phyloP scores from a whole-genome alignment of 441 rosid genomes.

The Eutrema salsugineum region DNA sequence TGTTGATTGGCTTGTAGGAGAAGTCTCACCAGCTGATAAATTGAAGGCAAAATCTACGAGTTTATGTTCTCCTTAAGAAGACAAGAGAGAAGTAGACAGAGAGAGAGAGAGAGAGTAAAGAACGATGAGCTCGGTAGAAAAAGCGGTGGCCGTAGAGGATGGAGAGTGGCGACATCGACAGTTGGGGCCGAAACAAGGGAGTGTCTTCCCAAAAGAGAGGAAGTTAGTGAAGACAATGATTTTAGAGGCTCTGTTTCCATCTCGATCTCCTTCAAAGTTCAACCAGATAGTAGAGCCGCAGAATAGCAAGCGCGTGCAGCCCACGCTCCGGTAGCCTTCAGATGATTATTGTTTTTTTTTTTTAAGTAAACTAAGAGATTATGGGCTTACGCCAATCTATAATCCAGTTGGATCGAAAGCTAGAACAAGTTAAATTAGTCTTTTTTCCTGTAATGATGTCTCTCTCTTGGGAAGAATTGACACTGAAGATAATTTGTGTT shows the following conservation, averaged over 20 bases:
- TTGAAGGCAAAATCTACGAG: background rate
- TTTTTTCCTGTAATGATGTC: no score
- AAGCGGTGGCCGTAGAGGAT: background rate
- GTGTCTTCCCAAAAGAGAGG: slow-evolving; percentile 38
- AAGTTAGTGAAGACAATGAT: slow-evolving; percentile 39
- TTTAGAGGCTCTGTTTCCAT: slow-evolving; percentile 15
- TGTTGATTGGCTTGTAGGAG: background rate
- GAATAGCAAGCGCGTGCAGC: background rate
- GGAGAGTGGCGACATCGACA: background rate
- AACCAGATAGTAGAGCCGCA: background rate
- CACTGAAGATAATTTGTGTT: background rate
- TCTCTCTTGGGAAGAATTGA: background rate
- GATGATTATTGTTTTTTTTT: background rate
- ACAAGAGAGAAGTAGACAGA: slow-evolving; percentile 3
- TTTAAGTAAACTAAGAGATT: background rate
- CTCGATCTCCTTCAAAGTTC: background rate
- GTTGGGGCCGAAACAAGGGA: slow-evolving; percentile 27
- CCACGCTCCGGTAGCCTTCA: slow-evolving; percentile 5
- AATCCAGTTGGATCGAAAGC: background rate
- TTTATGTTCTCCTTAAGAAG: background rate
- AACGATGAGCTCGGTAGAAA: background rate
- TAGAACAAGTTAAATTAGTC: background rate
- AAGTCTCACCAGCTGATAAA: slow-evolving; percentile 3
- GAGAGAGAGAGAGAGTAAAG: background rate
- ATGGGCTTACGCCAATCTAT: background rate